These are phyloP conservation scores for Mesotaenium endlicherianum DNA, from an alignment of 139 green algal genomes.

Conservation along the genomic window DNA sequence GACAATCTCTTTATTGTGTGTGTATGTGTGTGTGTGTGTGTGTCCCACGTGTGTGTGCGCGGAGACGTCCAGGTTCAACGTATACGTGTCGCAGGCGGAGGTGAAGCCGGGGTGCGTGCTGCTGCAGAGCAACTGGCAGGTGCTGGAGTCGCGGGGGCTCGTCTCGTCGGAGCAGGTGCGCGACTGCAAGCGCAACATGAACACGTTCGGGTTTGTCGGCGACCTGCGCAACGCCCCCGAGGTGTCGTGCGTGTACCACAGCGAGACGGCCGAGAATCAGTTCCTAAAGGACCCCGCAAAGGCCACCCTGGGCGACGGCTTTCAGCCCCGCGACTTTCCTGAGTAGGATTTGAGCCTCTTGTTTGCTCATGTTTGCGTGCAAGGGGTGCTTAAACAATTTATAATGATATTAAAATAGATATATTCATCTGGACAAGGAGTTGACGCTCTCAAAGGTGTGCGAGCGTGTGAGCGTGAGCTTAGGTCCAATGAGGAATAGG, in stretches of 20 bases:
- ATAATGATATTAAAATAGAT: too few relatives aligned
- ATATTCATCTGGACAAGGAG: too few relatives aligned
- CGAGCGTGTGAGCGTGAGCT: too few relatives aligned
- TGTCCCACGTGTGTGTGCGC: too few relatives aligned
- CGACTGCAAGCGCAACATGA: conserved; percentile 94
- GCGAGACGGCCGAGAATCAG: conserved; percentile 89
- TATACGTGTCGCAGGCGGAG: conserved; percentile 93
- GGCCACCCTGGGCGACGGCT: conserved; percentile 65
- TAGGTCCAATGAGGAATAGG: too few relatives aligned
- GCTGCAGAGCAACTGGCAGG: conserved; percentile 82
- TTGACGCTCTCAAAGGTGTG: too few relatives aligned
- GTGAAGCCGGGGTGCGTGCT: conserved; percentile 97
- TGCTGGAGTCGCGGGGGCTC: conserved; percentile 88
- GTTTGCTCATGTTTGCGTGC: too few relatives aligned
- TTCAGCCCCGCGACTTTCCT: conserved; percentile 51
- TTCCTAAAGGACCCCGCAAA: conserved; percentile 70
- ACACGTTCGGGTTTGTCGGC: conserved; percentile 98
- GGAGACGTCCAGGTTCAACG: conserved; percentile 83
- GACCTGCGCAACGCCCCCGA: conserved; percentile 77
- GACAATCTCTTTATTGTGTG: too few relatives aligned
- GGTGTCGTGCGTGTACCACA: conserved; percentile 93
- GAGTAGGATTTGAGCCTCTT: too few relatives aligned
- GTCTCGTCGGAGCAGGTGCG: conserved; percentile 71
- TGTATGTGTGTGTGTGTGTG: too few relatives aligned
- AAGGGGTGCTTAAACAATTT: too few relatives aligned